phyloP scores from a whole-genome alignment of 1,139 yeast species.

The Zygosaccharomyces sapae region DNA sequence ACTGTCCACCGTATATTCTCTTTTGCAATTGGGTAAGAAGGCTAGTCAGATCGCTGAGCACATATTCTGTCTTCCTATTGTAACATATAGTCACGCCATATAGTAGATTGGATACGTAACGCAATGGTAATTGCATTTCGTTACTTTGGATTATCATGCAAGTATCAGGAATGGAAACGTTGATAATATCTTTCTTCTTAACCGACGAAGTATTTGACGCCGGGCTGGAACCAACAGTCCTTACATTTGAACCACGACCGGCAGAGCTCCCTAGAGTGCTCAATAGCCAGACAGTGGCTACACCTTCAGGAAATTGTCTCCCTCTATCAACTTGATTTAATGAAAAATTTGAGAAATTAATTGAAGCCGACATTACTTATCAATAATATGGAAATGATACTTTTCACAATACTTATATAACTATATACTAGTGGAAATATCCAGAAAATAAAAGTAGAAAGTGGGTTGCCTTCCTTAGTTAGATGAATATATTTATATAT shows the following conservation, averaged over 20 bases:
- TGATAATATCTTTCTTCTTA: constrained; percentile 32
- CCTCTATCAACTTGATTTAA: background rate
- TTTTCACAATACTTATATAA: no score
- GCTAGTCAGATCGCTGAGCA: constrained; percentile 27
- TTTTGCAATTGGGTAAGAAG: constrained; percentile 26
- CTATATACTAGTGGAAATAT: background rate
- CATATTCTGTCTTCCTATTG: constrained; percentile 32
- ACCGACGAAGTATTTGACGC: constrained; percentile 8
- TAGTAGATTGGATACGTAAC: constrained; percentile 31
- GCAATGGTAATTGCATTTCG: constrained; percentile 23
- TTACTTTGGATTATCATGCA: constrained; percentile 26
- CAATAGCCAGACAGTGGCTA: constrained; percentile 24
- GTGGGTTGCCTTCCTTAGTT: background rate
- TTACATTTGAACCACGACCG: constrained; percentile 3
- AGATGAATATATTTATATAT: background rate
- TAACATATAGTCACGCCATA: constrained; percentile 35
- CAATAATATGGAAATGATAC: background rate
- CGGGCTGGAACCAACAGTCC: constrained; percentile 1
- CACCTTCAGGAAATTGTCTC: constrained; percentile 14
- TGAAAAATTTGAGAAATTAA: constrained; percentile 1
- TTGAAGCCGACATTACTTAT: background rate
- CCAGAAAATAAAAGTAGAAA: background rate
- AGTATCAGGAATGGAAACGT: constrained; percentile 32
- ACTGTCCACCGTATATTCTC: constrained; percentile 9
- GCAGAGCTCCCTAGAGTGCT: constrained; percentile 21